phyloP scores from a whole-genome alignment of 208 protist species.

The Cochliopodium minus region DNA sequence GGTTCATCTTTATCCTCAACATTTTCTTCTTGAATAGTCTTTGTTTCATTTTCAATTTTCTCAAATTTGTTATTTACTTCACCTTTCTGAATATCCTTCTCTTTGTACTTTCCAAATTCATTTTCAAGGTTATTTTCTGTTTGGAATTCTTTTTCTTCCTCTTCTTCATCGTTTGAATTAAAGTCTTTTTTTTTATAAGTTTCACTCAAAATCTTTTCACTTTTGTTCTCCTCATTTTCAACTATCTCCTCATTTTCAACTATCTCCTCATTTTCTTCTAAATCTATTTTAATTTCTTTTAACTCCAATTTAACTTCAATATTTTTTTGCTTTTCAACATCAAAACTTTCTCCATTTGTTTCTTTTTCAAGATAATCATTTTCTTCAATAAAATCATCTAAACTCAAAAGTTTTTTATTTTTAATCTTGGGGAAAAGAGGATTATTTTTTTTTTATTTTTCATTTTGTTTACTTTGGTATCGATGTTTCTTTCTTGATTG shows the following conservation, averaged over 20 bases:
- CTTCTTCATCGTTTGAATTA: not conserved
- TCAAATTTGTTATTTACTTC: conserved; percentile 13
- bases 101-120: conserved; percentile 9
- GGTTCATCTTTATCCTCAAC: not conserved
- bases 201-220: not conserved
- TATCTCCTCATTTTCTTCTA: conserved; percentile 16
- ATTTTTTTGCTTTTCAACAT: conserved; percentile 8
- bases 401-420: too few species aligned
- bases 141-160: conserved; percentile 10
- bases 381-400: too few species aligned
- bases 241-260: conserved; percentile 7
- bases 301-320: not conserved
- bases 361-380: too few species aligned
- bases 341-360: too few species aligned
- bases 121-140: conserved; percentile 3
- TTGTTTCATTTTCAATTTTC: not conserved
- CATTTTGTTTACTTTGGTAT: too few species aligned
- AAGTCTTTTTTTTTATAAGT: conserved; percentile 4
- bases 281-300: conserved; percentile 23
- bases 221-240: conserved; percentile 8
- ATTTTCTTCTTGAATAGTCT: not conserved
- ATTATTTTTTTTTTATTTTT: too few species aligned
- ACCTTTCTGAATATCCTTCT: not conserved
- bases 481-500: too few species aligned
- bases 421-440: too few species aligned